Evolutionary conservation across 768 basidiomycete genomes (phyloP).

Genomic region (Pulveroboletus ravenelii): DNA sequence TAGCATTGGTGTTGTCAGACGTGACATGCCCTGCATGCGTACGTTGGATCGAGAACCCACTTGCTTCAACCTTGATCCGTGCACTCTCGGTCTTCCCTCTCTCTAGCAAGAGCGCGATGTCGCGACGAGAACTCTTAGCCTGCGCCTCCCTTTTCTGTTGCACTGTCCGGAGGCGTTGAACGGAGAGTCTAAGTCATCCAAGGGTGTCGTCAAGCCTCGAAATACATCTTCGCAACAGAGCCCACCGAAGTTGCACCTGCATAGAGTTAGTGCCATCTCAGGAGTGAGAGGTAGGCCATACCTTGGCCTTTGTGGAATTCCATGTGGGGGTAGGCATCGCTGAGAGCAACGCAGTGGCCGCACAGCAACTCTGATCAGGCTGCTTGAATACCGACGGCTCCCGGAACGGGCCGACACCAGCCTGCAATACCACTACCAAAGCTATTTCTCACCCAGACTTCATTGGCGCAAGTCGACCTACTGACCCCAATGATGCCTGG

Average conservation of each 20-base stretch:
- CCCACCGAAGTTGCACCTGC: constrained; percentile 48
- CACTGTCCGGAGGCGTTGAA: constrained; percentile 78
- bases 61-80: constrained; percentile 77
- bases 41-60: constrained; percentile 39
- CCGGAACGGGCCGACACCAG: constrained; percentile 16
- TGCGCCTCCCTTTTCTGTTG: constrained; percentile 93
- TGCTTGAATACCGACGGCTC: neutral
- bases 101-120: constrained; percentile 78
- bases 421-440: neutral
- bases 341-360: neutral
- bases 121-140: constrained; percentile 64
- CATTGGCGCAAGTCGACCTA: neutral
- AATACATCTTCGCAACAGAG: neutral
- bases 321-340: constrained; percentile 38
- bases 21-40: neutral
- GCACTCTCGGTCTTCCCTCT: constrained; percentile 81
- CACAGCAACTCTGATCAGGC: neutral
- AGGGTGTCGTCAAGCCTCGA: neutral
- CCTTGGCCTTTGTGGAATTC: constrained; percentile 63
- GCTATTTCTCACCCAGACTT: neutral
- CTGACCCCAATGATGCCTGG: neutral
- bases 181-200: constrained; percentile 57
- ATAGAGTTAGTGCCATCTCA: constrained; percentile 6
- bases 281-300: constrained; percentile 12
- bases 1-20: constrained; percentile 16